Base-by-base conservation (phyloP, 225 moss, liverwort and hornwort genomes). In the Straminergon stramineum region DNA sequence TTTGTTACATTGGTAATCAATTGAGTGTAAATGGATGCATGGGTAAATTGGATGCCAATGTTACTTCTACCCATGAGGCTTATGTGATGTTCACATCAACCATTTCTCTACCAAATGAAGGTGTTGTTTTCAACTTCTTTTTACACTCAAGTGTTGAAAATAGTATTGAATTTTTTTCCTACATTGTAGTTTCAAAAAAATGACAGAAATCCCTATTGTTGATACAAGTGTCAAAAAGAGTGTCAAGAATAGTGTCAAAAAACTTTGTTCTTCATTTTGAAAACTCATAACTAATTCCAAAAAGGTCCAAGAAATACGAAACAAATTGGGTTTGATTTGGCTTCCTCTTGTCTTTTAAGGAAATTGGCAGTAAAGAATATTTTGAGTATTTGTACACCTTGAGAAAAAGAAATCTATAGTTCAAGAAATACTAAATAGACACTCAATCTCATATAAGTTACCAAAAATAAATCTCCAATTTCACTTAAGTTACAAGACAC, bases 401-500 rank as follows among this genome's bases (percentile, higher is more conserved):
- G 2, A 15, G 2, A 41, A 43, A 43, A 15, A 0, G 4, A 43
- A 1, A 43, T 73, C 15, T 3, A 26, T 0, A 5, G 1, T 15
- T 15, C 22, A 43, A 43, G 9, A 43, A 73, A 28, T 28, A 3
- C 3, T 73, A 17, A 9, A 73, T 16, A 73, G 27, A 26, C 2
- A 43, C 9, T 43, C 10, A 10, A 74, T 30, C 10, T 74, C 6
- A 18, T 30, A 48, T 48, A 28, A 39, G 5, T 23, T 69, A 23
- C 5, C 48, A 48, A n/a, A n/a, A n/a, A 70, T n/a, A n/a, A 27
- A 43, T 27, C 41, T 73, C 27, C 27, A 43, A 43, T 43, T 43
- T 43, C 43, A 73, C 15, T 41, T 41, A 26, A 66, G 1, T 69
- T 12, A n/a, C 19, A 11, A 67, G 3, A 68, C 6, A 21, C 4